Evolutionary conservation across 1,284 basidiomycete species (phyloP), one percentile per base, ranked within the genome.

Genomic region (Cutaneotrichosporon curvatum): DNA sequence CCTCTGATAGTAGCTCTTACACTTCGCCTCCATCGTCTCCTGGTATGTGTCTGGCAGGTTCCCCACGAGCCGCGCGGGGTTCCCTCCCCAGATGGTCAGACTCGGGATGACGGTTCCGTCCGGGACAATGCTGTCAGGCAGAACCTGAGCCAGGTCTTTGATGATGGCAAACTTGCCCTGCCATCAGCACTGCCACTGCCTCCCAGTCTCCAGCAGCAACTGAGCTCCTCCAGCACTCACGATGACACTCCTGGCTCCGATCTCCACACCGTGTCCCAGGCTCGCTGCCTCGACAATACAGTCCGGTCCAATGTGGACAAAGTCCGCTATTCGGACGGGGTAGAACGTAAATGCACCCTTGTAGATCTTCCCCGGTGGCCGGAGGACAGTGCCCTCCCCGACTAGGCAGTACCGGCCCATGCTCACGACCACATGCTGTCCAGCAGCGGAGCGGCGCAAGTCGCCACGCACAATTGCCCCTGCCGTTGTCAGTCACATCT

Each of bases 91-190:
- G 5, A 86, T 74, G 0, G 89, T 81, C 55, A 95, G 74, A 4
- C 87, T 86, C 1, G 92, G 90, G 11, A 98, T 81, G 40, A 97
- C 87, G 0, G 91, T 91, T 50, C 90, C 90, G 12, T 92, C 85
- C 3, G 92, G 86, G 4, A 98, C 75, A 16, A 98, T 82, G 0
- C 89, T 86, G 54, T 90, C 50, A 81, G 84, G 51, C 87, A 84
- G 52, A 25, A 73, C 61, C 51, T 82, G 83, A 4, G 87, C 88
- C 59, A 90, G 90, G 65, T 98, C 94, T 67, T 97, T 96, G 71
- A 98, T 91, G 55, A 96, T 90, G 0, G 84, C 83, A 59, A 97
- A 96, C 65, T 95, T 91, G 22, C 95, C 92, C 92, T 95, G 59
- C 23, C 18, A 25, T 44, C 18, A 44, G 35, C 42, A 5, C 3